Base-by-base conservation (phyloP, 2,329 filamentous ascomycete species). In the Exophiala lecanii-corni region DNA sequence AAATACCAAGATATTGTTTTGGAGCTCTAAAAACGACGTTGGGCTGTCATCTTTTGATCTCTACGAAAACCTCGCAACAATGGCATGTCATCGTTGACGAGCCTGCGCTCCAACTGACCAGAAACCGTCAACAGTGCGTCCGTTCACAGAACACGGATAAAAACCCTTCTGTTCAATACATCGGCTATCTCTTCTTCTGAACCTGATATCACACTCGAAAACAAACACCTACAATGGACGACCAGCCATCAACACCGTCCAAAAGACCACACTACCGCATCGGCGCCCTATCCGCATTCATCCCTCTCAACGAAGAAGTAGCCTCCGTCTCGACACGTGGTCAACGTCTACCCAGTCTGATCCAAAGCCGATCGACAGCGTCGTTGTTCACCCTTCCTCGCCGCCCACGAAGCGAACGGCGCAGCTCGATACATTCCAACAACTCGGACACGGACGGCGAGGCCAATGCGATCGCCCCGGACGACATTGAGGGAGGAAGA, bases 241-340 rank as follows among this genome's bases (percentile, higher is more conserved):
- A 35, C 19, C 7, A 6, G 7, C 12, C 30, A n/a, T 33, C 30
- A 3, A 39, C 20, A 10, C 25, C 21, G 9, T 3, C 50, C 19
- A 41, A 39, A 21, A 36, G 49, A 26, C 40, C 50, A 12, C 50
- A 45, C 16, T 57, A 55, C 28, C 50, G 42, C 10, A 38, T 55
- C 16, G 45, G 52, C 26, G 43, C 40, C 5, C 47, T 57, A 9
- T 47, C 48, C 7, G 43, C 43, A 28, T 59, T 60, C 43, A 51
- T 60, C 12, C 55, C 57, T n/a, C 45, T 60, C 15, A 57, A 63
- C n/a, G 59, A 65, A 31, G 56, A 58, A 1, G 58, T 61, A 34
- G 59, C 62, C 28, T 58, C 65, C 21, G 53, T 66, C 10, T 62
- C 63, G 5, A 66, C 65, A 2, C 59, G 65, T 9, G 64, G 65